Base-by-base conservation (phyloP, 2,329 filamentous ascomycete species). In the Xylaria sp. region DNA sequence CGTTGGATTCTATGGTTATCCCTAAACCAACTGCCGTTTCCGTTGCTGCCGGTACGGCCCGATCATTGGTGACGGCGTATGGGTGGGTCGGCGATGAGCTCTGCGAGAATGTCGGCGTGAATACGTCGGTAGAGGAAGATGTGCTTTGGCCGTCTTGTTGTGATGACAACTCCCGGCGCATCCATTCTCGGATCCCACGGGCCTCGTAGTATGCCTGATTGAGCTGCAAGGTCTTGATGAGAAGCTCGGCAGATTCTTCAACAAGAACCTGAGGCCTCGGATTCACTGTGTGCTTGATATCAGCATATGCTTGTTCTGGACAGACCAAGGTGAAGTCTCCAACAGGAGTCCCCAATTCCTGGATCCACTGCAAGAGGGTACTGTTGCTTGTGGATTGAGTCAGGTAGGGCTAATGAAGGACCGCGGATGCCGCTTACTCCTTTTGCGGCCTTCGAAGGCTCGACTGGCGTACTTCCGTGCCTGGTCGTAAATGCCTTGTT, bases 161-260 rank as follows among this genome's bases (percentile, higher is more conserved):
- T 13, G 19, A 18, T 7, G 38, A 38, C 21, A 62, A 42, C 43
- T 60, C 44, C 4, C 54, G 46, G 4, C 55, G 58, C 9, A 70
- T 56, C 64, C 61, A 69, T 2, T 58, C 57, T 17, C 57, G 57
- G 2, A 68, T 52, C 8, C 66, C 68, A 1, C 59, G 55, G 24
- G 66, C 66, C 43, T 66, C 60, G n/a, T 69, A 66, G 16, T 64
- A 54, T 13, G 57, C 56, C 26, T 63, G 60, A n/a, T 51, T 46
- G 18, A 56, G 51, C 40, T 63, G 57, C 6, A 67, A 45, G 1
- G 60, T 59, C 17, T 64, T 58, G 6, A 66, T 59, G 11, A 69
- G 58, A n/a, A 62, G 39, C 39, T 63, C 59, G 2, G 63, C 66
- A 6, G 65, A 67, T 7, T 67, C 66, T 17, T 50, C 50, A 7